Evolutionary conservation across 805 yeast genomes (phyloP).

Genomic region (Torulaspora maleeae): DNA sequence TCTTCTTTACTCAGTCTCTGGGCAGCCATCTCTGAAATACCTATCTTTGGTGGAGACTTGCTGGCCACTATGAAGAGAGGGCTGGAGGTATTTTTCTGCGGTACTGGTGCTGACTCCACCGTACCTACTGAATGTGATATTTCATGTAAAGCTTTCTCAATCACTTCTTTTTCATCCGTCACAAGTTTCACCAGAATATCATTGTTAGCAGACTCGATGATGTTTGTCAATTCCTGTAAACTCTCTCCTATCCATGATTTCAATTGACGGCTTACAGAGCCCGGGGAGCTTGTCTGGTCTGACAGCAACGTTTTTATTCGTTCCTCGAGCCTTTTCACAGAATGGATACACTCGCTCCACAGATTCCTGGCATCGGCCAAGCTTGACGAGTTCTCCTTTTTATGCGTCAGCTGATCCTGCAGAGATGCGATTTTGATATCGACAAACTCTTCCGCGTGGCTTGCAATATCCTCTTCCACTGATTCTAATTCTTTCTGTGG

Average conservation of each 20-base stretch:
- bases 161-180: conserved; percentile 19
- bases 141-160: conserved; percentile 25
- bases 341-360: conserved; percentile 26
- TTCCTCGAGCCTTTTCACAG: conserved; percentile 23
- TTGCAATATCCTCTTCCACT: conserved; percentile 18
- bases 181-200: conserved; percentile 11
- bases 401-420: conserved; percentile 22
- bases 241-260: conserved; percentile 11
- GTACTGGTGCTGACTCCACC: background rate
- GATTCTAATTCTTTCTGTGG: conserved; percentile 6
- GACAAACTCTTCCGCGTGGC: conserved; percentile 25
- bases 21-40: conserved; percentile 16
- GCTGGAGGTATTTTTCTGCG: conserved; percentile 5
- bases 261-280: conserved; percentile 1
- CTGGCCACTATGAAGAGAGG: conserved; percentile 18
- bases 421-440: conserved; percentile 23
- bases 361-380: conserved; percentile 15
- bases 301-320: conserved; percentile 12
- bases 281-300: background rate
- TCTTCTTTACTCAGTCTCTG: conserved; percentile 6
- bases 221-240: conserved; percentile 3
- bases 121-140: conserved; percentile 4
- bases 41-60: conserved; percentile 33
- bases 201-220: conserved; percentile 10
- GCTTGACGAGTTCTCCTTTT: conserved; percentile 21